phyloP scores from a whole-genome alignment of 768 basidiomycete species.

The Hebeloma cylindrosporum region DNA sequence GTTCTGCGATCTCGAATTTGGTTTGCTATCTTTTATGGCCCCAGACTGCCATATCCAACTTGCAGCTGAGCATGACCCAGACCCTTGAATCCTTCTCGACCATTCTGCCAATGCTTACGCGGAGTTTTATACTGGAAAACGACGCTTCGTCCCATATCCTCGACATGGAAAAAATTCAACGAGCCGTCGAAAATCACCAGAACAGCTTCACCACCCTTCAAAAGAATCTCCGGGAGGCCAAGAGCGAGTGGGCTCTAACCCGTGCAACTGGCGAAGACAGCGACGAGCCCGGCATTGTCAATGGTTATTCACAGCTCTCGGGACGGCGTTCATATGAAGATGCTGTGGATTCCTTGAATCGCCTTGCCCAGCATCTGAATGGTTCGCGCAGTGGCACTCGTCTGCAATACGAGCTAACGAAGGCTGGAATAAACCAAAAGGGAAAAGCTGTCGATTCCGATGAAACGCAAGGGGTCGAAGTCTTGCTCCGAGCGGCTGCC shows the following conservation, averaged over 20 bases:
- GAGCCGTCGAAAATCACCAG: slow-evolving; percentile 84
- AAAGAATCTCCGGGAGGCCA: slow-evolving; percentile 82
- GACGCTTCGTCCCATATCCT: slow-evolving; percentile 48
- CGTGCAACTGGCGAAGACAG: slow-evolving; percentile 27
- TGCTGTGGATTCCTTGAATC: slow-evolving; percentile 81
- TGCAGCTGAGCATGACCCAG: slow-evolving; percentile 83
- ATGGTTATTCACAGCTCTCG: slow-evolving; percentile 22
- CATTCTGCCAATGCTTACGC: slow-evolving; percentile 76
- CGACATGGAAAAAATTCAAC: slow-evolving; percentile 64
- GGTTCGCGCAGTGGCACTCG: slow-evolving; percentile 83
- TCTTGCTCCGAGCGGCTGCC: slow-evolving; percentile 61
- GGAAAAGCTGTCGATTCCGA: slow-evolving; percentile 15
- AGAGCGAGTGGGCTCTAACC: slow-evolving; percentile 69
- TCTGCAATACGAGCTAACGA: slow-evolving; percentile 80
- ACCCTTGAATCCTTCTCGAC: slow-evolving; percentile 89
- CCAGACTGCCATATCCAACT: slow-evolving; percentile 76
- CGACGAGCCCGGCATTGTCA: slow-evolving; percentile 22
- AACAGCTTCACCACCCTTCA: slow-evolving; percentile 88
- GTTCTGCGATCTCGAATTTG: slow-evolving; percentile 75
- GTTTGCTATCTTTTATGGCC: slow-evolving; percentile 87
- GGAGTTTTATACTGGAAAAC: slow-evolving; percentile 82
- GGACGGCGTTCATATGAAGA: slow-evolving; percentile 73
- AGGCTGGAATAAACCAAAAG: slow-evolving; percentile 43
- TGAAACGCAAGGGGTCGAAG: slow-evolving; percentile 18
- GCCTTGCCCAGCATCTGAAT: slow-evolving; percentile 92